A percentile compares a stretch with the other conserved stretches of the same genome.
These are phyloP conservation scores for Trematosphaeria pertusa DNA, from an alignment of 2,329 filamentous ascomycete genomes.

Conservation along the genomic window DNA sequence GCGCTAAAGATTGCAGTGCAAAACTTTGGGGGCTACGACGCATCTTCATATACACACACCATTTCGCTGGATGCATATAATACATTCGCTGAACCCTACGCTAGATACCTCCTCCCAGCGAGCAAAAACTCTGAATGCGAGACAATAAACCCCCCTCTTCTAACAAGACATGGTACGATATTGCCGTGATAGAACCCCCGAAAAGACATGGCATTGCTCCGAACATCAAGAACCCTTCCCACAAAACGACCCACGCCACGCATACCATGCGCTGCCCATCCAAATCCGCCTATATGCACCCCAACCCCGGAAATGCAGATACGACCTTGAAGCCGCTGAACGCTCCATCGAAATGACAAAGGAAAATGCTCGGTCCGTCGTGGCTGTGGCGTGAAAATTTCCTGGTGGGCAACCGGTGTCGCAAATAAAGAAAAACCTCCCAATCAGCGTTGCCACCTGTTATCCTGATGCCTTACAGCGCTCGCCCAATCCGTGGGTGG, in stretches of 20 bases:
- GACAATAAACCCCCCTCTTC: too few species aligned
- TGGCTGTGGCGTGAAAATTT: too few species aligned
- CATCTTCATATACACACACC: not conserved
- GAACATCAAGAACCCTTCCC: too few species aligned
- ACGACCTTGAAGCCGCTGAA: not conserved
- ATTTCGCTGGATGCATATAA: not conserved
- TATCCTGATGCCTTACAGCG: slow-evolving; percentile 25
- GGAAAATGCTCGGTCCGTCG: not conserved
- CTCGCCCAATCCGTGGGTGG: slow-evolving; percentile 29
- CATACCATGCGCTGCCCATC: too few species aligned
- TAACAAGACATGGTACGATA: too few species aligned
- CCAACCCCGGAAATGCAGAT: not conserved
- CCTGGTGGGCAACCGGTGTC: not conserved
- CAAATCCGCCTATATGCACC: not conserved
- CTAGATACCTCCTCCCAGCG: not conserved
- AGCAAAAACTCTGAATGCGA: too few species aligned
- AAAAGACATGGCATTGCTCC: too few species aligned
- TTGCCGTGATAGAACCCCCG: not conserved
- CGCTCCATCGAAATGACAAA: not conserved
- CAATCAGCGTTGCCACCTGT: slow-evolving; percentile 25
- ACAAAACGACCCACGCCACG: too few species aligned
- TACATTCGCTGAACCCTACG: not conserved
- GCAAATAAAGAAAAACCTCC: not conserved
- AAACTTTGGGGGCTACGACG: not conserved
- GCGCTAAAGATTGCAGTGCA: not conserved